Percentiles rank a stretch among this genome's conserved stretches.
phyloP scores from a whole-genome alignment of 2,329 filamentous ascomycete genomes.

The Chaetothyriales sp. region DNA sequence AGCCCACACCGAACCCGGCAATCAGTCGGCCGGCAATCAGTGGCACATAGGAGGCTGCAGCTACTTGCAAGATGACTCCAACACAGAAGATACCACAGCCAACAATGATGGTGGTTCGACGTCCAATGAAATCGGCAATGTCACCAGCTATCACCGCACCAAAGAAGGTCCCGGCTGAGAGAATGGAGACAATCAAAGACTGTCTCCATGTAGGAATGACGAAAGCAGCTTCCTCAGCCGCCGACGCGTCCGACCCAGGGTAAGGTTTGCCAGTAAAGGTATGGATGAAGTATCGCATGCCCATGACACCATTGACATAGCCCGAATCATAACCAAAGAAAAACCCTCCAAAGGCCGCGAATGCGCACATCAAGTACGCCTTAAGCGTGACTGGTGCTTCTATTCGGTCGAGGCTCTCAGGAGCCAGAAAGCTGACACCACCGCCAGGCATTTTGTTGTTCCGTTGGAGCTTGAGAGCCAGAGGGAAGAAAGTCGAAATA shows the following conservation, averaged over 20 bases:
- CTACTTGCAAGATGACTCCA: constrained; percentile 54
- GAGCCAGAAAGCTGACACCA: no score
- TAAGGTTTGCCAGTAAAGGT: not conserved
- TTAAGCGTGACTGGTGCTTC: constrained; percentile 1
- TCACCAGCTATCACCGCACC: constrained; percentile 59
- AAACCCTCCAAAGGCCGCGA: constrained; percentile 3
- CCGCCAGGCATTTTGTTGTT: no score
- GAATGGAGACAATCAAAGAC: constrained; percentile 50
- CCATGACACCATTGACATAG: constrained; percentile 3
- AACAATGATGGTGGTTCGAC: constrained; percentile 45
- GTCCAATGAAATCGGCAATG: constrained; percentile 54
- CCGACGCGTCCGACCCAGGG: not conserved
- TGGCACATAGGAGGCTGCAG: constrained; percentile 47
- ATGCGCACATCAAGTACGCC: not conserved
- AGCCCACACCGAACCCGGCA: constrained; percentile 73
- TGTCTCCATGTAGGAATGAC: constrained; percentile 1
- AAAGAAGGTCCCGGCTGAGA: constrained; percentile 65
- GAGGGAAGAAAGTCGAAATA: no score
- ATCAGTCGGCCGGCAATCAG: constrained; percentile 72
- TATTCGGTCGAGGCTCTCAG: no score
- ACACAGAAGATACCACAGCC: constrained; percentile 61
- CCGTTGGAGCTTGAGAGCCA: no score
- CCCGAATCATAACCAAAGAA: constrained; percentile 5
- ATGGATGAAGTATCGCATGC: constrained; percentile 4
- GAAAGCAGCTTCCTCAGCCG: not conserved